Conservation (phyloP, 1,284 basidiomycete genomes). For the Cystobasidium pallidum region DNA sequence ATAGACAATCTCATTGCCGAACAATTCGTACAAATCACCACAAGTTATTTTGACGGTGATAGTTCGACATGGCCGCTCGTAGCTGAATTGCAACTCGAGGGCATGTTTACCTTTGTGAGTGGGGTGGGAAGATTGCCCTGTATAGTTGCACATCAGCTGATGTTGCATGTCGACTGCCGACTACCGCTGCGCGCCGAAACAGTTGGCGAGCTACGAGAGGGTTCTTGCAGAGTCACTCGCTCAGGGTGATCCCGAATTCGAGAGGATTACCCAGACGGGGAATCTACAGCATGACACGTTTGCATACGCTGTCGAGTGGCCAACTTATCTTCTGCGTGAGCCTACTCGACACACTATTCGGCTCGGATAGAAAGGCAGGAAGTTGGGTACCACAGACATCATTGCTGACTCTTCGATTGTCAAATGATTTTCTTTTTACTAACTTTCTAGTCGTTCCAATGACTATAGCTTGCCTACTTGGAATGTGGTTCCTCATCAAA, state of each 20-base stretch:
- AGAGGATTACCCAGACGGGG: constrained; percentile 4
- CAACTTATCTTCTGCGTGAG: constrained; percentile 20
- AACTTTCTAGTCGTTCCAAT: constrained; percentile 4
- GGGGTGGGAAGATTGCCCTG: too few species aligned
- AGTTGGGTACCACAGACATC: too few species aligned
- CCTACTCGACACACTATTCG: not conserved
- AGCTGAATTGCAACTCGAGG: constrained; percentile 15
- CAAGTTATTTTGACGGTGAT: constrained; percentile 1
- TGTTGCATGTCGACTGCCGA: not conserved
- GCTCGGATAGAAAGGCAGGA: too few species aligned
- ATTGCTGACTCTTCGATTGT: too few species aligned
- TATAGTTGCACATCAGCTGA: too few species aligned
- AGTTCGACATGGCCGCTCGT: constrained; percentile 14
- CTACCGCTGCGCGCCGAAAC: not conserved
- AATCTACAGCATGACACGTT: constrained; percentile 16
- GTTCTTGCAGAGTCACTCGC: not conserved
- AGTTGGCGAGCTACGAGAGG: constrained; percentile 18
- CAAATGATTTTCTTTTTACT: too few species aligned
- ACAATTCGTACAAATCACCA: constrained; percentile 21
- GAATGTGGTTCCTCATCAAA: constrained; percentile 21
- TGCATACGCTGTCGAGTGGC: constrained; percentile 11
- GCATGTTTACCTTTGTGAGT: constrained; percentile 28
- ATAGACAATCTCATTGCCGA: constrained; percentile 27
- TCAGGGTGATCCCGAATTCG: not conserved
- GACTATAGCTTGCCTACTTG: constrained; percentile 17